Conservation (phyloP, 495 filamentous ascomycete genomes). For the Penicillium turbatum region DNA sequence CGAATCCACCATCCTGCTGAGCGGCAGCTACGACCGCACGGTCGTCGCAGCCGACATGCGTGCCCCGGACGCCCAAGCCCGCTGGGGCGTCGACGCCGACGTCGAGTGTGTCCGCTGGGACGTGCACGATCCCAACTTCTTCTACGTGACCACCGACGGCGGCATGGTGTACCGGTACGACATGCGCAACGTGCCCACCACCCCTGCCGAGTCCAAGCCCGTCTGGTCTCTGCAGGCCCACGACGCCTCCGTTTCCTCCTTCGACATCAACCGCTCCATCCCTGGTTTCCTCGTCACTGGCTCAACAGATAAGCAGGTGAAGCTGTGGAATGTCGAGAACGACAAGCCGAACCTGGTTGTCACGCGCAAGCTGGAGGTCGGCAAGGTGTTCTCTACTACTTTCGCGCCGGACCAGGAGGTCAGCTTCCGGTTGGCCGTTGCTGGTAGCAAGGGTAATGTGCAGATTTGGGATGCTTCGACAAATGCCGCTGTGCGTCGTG, state of each 20-base stretch:
- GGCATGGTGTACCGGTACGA: constrained; percentile 89
- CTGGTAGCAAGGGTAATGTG: constrained; percentile 89
- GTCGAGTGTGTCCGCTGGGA: constrained; percentile 92
- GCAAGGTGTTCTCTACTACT: constrained; percentile 84
- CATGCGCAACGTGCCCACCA: constrained; percentile 61
- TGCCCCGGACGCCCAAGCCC: constrained; percentile 72
- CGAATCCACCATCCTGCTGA: constrained; percentile 83
- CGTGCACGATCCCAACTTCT: constrained; percentile 84
- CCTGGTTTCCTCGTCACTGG: constrained; percentile 92
- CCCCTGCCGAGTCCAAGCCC: constrained; percentile 69
- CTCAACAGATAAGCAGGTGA: constrained; percentile 88
- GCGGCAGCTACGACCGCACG: constrained; percentile 90
- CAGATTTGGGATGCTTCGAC: constrained; percentile 97
- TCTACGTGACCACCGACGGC: constrained; percentile 91
- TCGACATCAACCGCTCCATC: constrained; percentile 83
- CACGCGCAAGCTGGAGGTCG: constrained; percentile 83
- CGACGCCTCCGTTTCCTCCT: constrained; percentile 88
- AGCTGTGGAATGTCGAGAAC: constrained; percentile 90
- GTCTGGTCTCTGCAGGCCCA: constrained; percentile 95
- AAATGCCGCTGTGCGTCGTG: constrained; percentile 80
- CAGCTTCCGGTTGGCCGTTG: constrained; percentile 85
- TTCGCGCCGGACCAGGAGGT: constrained; percentile 90
- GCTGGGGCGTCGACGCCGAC: constrained; percentile 91
- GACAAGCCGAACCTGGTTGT: constrained; percentile 79
- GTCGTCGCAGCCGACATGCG: constrained; percentile 91